Percentiles rank a stretch among this genome's conserved stretches.
Conservation (phyloP, 2,329 filamentous ascomycete genomes). For the Cladosporium colombiae region DNA sequence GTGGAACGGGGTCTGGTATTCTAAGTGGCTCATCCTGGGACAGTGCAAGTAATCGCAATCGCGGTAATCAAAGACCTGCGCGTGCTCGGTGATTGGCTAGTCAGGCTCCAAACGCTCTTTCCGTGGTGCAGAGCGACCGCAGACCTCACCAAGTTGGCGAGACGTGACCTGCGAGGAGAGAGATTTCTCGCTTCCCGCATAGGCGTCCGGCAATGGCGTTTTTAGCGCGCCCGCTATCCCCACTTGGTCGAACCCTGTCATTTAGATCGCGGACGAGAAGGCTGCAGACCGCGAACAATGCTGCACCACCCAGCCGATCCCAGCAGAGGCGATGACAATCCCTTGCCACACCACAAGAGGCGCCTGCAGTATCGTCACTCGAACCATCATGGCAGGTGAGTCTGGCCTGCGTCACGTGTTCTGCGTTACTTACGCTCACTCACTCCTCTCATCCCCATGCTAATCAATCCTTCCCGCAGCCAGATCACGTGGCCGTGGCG, state of each 20-base stretch:
- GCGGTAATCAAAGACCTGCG: slow-evolving; percentile 18
- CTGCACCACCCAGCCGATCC: slow-evolving; percentile 11
- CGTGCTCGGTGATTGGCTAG: slow-evolving; percentile 19
- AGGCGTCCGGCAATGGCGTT: neutral
- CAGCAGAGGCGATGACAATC: neutral
- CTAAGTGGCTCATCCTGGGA: slow-evolving; percentile 22
- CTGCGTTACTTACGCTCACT: neutral
- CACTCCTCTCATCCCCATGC: neutral
- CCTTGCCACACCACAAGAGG: neutral
- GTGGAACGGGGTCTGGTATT: slow-evolving; percentile 22
- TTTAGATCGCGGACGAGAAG: neutral
- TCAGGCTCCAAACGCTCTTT: slow-evolving; percentile 18
- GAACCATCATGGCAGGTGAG: slow-evolving; percentile 24
- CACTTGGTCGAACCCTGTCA: slow-evolving; percentile 8
- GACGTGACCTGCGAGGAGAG: slow-evolving; percentile 1
- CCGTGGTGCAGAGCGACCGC: slow-evolving; percentile 12
- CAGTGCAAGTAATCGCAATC: neutral
- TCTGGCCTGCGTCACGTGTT: neutral
- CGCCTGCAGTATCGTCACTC: neutral
- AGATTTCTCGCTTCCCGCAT: slow-evolving; percentile 4
- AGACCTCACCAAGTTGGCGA: neutral
- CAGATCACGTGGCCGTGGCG: slow-evolving; percentile 27
- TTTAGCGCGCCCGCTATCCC: neutral
- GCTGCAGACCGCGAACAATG: neutral
- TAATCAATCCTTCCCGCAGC: slow-evolving; percentile 21